Base-by-base conservation (phyloP, 140 eudicot species). In the Cichorium intybus region DNA sequence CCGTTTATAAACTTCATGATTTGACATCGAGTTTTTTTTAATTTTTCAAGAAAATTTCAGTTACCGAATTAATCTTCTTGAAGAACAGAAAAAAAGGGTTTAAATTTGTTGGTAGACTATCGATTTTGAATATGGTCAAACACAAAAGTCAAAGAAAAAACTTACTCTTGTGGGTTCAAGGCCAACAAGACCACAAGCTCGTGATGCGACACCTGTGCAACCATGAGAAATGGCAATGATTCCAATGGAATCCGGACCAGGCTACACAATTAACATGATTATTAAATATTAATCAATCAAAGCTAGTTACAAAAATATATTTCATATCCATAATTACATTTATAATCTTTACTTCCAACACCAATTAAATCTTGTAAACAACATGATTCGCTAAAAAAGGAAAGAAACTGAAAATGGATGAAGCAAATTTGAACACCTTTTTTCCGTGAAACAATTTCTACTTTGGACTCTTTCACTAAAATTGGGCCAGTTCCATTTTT, bases 211-310 rank as follows among this genome's bases (percentile, higher is more conserved):
- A 66, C 71, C 71, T 5, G 60, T 22, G 37, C 78, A 73, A 75
- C 80, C 96, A 62, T 90, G 95, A 75, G 97, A 90, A 84, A 90
- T 90, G 79, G 97, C 97, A 49, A 90, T 77, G 93, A 90, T 90
- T 90, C 97, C 97, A 84, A 69, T 77, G 89, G 97, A 90, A 90
- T 90, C 97, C 97, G 97, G 97, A 90, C 97, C 97, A 90, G 97
- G 97, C 97, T 90, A 43, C 49, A 43, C 49, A 43, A 14, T 43
- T 43, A 43, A 43, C 18, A 14, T 14, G 6, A 43, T 43, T 43
- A 14, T 2, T 43, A 48, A 17, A 47, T 2, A 45, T 45, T 45
- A 45, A 45, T 5, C 14, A 4, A 6, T 16, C 5, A 5, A 17
- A 47, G 24, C 52, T 15, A 5, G 23, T 47, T 47, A 47, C 52